A percentile compares a stretch with the other conserved stretches of the same genome.
Conservation (phyloP, 352 stramenopile genomes). For the Phytophthora uliginosa region DNA sequence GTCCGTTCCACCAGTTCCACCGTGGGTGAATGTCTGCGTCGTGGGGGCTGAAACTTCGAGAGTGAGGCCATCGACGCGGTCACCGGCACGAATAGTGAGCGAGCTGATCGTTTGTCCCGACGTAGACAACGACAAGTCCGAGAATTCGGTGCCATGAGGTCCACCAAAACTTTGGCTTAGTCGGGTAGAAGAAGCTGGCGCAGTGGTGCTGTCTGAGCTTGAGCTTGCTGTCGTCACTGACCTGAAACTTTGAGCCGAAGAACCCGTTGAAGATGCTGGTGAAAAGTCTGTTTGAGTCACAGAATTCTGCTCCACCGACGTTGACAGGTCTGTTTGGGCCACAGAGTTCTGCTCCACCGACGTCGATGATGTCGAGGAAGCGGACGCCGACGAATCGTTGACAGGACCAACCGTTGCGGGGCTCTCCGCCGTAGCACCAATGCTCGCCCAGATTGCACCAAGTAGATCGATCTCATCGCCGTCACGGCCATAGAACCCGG, state of each 20-base stretch:
- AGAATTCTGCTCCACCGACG: background rate
- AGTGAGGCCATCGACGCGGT: conserved; percentile 24
- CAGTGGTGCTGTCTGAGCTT: conserved; percentile 4
- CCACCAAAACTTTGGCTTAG: conserved; percentile 12
- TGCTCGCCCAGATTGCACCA: conserved; percentile 2
- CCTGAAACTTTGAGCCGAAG: background rate
- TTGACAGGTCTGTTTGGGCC: conserved; percentile 7
- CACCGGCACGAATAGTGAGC: conserved; percentile 20
- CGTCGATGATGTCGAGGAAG: background rate
- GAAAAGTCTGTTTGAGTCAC: conserved; percentile 10
- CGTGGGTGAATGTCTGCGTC: conserved; percentile 25
- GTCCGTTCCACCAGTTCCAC: conserved; percentile 27
- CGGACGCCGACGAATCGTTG: background rate
- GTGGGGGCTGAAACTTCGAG: conserved; percentile 22
- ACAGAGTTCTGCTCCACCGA: conserved; percentile 2
- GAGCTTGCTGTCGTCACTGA: background rate
- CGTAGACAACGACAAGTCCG: conserved; percentile 19
- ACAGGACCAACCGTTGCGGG: background rate
- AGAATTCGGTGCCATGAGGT: conserved; percentile 27
- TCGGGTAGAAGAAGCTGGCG: background rate
- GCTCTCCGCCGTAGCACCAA: background rate
- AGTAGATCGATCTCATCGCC: conserved; percentile 11
- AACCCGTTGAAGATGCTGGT: background rate
- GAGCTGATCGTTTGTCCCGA: conserved; percentile 30
- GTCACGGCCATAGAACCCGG: conserved; percentile 6